Evolutionary conservation across 108 stramenopile genomes (phyloP).

Genomic region (Conticribra weissflogii): DNA sequence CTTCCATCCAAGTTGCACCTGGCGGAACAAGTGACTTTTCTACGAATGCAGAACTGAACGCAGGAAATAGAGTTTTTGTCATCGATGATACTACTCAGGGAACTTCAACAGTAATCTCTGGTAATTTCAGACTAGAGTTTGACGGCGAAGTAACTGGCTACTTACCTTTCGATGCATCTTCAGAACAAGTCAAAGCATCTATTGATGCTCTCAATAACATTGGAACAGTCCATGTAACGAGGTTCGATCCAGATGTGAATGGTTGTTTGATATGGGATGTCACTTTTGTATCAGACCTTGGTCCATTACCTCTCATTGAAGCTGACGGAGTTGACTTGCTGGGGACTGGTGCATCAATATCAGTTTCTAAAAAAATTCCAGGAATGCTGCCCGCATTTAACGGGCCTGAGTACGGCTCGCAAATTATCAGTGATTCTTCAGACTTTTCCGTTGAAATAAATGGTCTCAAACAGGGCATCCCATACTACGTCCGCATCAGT

Average conservation of each 20-base stretch:
- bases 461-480: constrained; percentile 65
- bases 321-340: constrained; percentile 67
- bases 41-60: constrained; percentile 32
- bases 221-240: constrained; percentile 65
- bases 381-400: constrained; percentile 50
- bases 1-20: constrained; percentile 41
- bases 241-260: constrained; percentile 69
- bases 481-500: constrained; percentile 74
- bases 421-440: constrained; percentile 27
- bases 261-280: constrained; percentile 77
- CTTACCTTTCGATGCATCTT: constrained; percentile 61
- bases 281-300: constrained; percentile 75
- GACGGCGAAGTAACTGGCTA: constrained; percentile 73
- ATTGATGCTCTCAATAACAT: constrained; percentile 66
- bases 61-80: constrained; percentile 31
- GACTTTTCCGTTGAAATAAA: constrained; percentile 33
- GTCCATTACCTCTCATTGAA: constrained; percentile 53
- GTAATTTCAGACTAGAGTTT: constrained; percentile 72
- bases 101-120: constrained; percentile 57
- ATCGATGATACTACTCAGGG: constrained; percentile 41
- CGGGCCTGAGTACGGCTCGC: constrained; percentile 64
- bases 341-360: constrained; percentile 63
- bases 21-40: constrained; percentile 41
- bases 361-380: constrained; percentile 38
- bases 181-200: constrained; percentile 58